Percentiles rank a stretch among this genome's conserved stretches.
These are phyloP conservation scores for Moricandia moricandioides DNA, from an alignment of 345 rosid species.

Conservation along the genomic window DNA sequence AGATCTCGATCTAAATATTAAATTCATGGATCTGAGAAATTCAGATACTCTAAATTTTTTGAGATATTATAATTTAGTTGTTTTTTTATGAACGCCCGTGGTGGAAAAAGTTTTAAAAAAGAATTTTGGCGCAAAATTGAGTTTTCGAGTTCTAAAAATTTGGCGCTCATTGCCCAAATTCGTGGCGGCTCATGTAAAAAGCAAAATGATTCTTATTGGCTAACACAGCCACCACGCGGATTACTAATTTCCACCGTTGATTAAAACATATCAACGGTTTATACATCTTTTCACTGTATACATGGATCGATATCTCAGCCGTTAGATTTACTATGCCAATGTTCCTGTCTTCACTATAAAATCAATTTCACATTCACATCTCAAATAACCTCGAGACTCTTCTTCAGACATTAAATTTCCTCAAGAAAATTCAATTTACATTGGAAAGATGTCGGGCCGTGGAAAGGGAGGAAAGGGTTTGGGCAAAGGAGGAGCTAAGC, in stretches of 20 bases:
- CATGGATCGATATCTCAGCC: slow-evolving; percentile 27
- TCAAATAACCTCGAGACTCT: background rate
- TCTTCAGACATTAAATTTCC: background rate
- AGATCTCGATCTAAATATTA: too few species aligned
- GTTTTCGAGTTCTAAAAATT: background rate
- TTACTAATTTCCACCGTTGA: background rate
- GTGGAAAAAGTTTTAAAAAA: background rate
- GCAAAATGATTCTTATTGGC: slow-evolving; percentile 16
- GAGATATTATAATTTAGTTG: too few species aligned
- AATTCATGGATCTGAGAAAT: too few species aligned
- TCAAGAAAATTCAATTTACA: background rate
- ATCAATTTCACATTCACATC: background rate
- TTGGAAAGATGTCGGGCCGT: slow-evolving; percentile 34
- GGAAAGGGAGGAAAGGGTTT: slow-evolving; percentile 44
- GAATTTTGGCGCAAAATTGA: slow-evolving; percentile 4
- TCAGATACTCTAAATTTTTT: too few species aligned
- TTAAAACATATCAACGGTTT: slow-evolving; percentile 11
- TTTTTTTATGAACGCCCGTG: background rate
- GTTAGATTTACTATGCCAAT: slow-evolving; percentile 15
- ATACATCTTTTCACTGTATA: background rate
- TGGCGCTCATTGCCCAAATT: background rate
- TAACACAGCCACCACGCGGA: background rate
- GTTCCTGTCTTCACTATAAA: slow-evolving; percentile 10
- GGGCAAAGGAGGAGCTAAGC: slow-evolving; percentile 42
- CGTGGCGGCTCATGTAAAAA: slow-evolving; percentile 12